Base-by-base conservation (phyloP, 306 rosid species). In the Cicer bijugum region DNA sequence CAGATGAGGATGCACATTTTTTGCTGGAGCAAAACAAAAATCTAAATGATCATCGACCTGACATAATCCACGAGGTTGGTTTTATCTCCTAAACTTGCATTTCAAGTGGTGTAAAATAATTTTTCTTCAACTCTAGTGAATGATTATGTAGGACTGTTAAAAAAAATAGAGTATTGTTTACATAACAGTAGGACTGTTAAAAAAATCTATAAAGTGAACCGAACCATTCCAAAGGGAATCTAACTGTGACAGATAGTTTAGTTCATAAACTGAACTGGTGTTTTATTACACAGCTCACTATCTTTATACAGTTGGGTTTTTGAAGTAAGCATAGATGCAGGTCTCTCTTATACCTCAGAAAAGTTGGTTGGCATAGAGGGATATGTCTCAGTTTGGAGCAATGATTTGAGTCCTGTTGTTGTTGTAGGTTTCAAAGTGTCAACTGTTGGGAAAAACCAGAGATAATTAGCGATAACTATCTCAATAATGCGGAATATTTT, bases 321-420 rank as follows among this genome's bases (percentile, higher is more conserved):
- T 67, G 20, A 59, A 46, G 9, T 39, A 47, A 39, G 53, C 74
- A 45, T 75, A 58, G 46, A 50, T 69, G 77, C 71, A 80, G 82
- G 87, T n/a, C 75, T 84, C 12, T 84, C 87, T 39, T 53, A 67
- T 53, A 42, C 59, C 39, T 67, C 77, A 37, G 61, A 84, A 62
- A 84, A 67, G 77, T 47, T 72, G 74, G 87, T 19, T 19, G 20
- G 20, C 20, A 19, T 82, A 60, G 58, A 78, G 45, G 51, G 62
- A 33, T 74, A 60, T 68, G 82, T 62, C n/a, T 61, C 62, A 7
- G 67, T 12, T 38, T n/a, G 15, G 33, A 38, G 65, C 15, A 15
- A 61, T 68, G 67, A 69, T 51, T 9, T 50, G 14, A 37, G 38
- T 33, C 74, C 75, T 51, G 80, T 84, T 76, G 80, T 51, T 72